Evolutionary conservation across 768 basidiomycete genomes (phyloP), one percentile per base, ranked within the genome.

Genomic region (Russula ochroleuca): DNA sequence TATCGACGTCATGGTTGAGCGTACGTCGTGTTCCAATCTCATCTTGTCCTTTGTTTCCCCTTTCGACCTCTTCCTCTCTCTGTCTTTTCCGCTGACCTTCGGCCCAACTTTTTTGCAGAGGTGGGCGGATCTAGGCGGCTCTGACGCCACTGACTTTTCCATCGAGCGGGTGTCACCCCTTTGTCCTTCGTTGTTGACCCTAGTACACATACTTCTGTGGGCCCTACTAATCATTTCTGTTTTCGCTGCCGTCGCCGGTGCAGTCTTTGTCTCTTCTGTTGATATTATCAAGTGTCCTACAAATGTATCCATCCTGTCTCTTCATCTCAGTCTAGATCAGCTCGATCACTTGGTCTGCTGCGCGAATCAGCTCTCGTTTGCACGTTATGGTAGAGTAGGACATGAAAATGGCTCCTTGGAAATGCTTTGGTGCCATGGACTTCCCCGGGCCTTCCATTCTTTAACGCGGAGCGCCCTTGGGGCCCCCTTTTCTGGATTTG

Each of bases 1-100:
- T 8, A 94, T 98, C 76, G 94, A 98, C 81, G 94, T 95, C 66
- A 92, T 94, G 88, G 90, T 96, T 64, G 93, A 96, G 78, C 94
- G 93, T 95, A 78, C 67, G 86, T 82, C n/a, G 14, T 51, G 35
- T 54, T 63, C 33, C 9, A 48, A 43, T 43, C 19, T 47, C 45
- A 21, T 47, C 55, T 38, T 48, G 28, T 45, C 56, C 33, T 57
- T n/a, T 69, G 59, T 61, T 58, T 55, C 65, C 68, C 37, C 65
- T 54, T 9, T 17, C 41, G 19, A 33, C 35, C 35, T 35, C 35
- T 35, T n/a, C 35, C 15, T 40, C 7, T 2, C 11, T 5, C 21
- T 38, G 6, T n/a, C n/a, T n/a, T n/a, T 55, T 11, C 48, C 25
- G 48, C 57, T 63, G 57, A 64, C 40, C 3, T 37, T 59, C 25